Evolutionary conservation across 192 early-diverging fungal species (phyloP).

Genomic region (Spizellomyces sp.): DNA sequence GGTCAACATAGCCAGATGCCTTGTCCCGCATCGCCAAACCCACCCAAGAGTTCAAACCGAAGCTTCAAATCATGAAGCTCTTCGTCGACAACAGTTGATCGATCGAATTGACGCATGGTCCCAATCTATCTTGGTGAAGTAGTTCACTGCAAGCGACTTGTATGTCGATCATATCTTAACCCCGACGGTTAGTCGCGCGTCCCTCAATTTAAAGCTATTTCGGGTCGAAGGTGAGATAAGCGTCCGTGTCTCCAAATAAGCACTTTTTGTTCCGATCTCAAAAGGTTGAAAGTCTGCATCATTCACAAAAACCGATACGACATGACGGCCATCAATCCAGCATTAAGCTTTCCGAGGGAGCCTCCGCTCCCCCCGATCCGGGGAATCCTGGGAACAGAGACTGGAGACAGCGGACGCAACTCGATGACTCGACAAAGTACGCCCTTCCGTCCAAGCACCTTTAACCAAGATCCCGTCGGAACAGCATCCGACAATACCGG

Average conservation of each 20-base stretch:
- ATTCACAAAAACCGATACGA: background rate
- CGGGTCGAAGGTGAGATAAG: background rate
- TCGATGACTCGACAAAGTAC: background rate
- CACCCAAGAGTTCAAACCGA: slow-evolving; percentile 63
- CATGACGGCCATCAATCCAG: background rate
- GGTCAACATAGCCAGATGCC: background rate
- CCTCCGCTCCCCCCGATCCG: slow-evolving; percentile 38
- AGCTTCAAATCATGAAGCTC: slow-evolving; percentile 68
- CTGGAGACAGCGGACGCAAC: background rate
- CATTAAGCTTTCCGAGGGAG: slow-evolving; percentile 29
- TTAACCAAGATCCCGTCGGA: slow-evolving; percentile 4
- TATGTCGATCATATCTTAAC: background rate
- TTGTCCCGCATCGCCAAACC: background rate
- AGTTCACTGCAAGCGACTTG: too few species aligned
- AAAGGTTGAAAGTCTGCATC: background rate
- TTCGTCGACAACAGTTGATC: slow-evolving; percentile 49
- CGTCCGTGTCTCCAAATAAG: background rate
- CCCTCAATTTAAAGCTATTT: background rate
- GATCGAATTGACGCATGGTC: slow-evolving; percentile 42
- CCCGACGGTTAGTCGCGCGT: slow-evolving; percentile 5
- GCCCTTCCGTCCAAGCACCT: background rate
- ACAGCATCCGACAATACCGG: slow-evolving; percentile 28
- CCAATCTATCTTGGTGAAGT: too few species aligned
- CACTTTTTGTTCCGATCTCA: background rate
- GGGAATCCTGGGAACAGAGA: background rate